Percentiles rank a stretch among this genome's conserved stretches.
These are phyloP conservation scores for Wickerhamomyces kurtzmanii DNA, from an alignment of 805 yeast species.

Conservation along the genomic window DNA sequence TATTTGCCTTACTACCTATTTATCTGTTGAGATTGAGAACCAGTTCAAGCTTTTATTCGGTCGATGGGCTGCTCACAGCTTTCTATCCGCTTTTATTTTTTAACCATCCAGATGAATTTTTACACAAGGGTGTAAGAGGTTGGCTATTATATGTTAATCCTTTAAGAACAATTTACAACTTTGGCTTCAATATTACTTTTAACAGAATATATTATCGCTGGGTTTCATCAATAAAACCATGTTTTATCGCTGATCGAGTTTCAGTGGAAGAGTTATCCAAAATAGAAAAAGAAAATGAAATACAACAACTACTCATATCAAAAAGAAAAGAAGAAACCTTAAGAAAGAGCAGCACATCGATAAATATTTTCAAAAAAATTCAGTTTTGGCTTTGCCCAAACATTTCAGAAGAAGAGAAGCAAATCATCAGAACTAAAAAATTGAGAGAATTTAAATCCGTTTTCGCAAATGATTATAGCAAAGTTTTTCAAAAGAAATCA, in stretches of 20 bases:
- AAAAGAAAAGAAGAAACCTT: conserved; percentile 1
- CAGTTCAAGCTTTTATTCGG: conserved; percentile 1
- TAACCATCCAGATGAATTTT: neutral
- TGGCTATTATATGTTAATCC: conserved; percentile 6
- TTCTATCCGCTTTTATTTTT: conserved; percentile 14
- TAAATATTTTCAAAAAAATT: neutral
- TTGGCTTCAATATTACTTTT: conserved; percentile 12
- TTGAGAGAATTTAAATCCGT: conserved; percentile 18
- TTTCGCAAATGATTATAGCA: conserved; percentile 18
- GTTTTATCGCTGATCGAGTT: conserved; percentile 22
- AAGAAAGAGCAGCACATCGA: conserved; percentile 1
- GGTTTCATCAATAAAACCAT: conserved; percentile 22
- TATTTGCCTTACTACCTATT: conserved; percentile 21
- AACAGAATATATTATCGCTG: conserved; percentile 26
- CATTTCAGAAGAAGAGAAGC: conserved; percentile 1
- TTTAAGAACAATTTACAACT: conserved; percentile 7
- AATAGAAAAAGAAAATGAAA: conserved; percentile 21
- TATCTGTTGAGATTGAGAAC: conserved; percentile 16
- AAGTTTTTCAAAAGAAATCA: conserved; percentile 12
- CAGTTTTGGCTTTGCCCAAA: neutral
- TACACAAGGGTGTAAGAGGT: conserved; percentile 5
- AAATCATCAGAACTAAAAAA: conserved; percentile 5
- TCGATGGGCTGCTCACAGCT: conserved; percentile 6
- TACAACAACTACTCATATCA: conserved; percentile 11
- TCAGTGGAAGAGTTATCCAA: conserved; percentile 19